Conservation (phyloP, 129 eudicot genomes). For the Ambrosia artemisiifolia region DNA sequence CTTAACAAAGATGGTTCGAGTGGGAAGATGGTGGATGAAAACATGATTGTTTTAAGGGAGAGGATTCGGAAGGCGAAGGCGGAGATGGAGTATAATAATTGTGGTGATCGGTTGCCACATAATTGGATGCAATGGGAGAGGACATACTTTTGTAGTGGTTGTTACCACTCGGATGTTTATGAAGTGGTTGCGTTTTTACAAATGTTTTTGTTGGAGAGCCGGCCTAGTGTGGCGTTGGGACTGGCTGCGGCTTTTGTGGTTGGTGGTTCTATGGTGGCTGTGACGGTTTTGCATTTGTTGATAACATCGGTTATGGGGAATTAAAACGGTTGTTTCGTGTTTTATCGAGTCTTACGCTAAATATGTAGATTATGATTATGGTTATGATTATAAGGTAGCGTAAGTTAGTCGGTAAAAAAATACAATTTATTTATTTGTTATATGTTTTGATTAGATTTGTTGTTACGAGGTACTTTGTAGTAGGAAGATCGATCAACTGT, state of each 20-base stretch:
- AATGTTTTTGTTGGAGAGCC: slow-evolving; percentile 37
- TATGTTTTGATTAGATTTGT: too few species aligned
- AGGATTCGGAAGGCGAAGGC: slow-evolving; percentile 38
- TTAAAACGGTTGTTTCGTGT: background rate
- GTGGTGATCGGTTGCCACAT: slow-evolving; percentile 31
- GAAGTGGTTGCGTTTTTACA: slow-evolving; percentile 44
- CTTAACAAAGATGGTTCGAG: slow-evolving; percentile 7
- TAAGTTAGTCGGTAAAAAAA: too few species aligned
- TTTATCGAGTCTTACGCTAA: too few species aligned
- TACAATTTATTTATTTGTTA: too few species aligned
- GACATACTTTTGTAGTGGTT: slow-evolving; percentile 22
- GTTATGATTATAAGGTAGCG: too few species aligned
- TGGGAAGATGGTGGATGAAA: slow-evolving; percentile 26
- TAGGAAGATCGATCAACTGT: too few species aligned
- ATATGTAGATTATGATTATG: too few species aligned
- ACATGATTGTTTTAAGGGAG: slow-evolving; percentile 49
- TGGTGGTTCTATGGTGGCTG: slow-evolving; percentile 32
- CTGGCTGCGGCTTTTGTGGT: slow-evolving; percentile 21
- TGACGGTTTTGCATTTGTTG: slow-evolving; percentile 27
- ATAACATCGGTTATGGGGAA: slow-evolving; percentile 17
- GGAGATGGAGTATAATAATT: slow-evolving; percentile 6
- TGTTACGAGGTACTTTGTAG: too few species aligned
- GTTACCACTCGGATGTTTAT: slow-evolving; percentile 36
- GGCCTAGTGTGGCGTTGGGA: slow-evolving; percentile 49
- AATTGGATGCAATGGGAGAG: slow-evolving; percentile 57